These are phyloP conservation scores for Mortierella sp. DNA, from an alignment of 371 early-diverging fungal genomes.

Conservation along the genomic window DNA sequence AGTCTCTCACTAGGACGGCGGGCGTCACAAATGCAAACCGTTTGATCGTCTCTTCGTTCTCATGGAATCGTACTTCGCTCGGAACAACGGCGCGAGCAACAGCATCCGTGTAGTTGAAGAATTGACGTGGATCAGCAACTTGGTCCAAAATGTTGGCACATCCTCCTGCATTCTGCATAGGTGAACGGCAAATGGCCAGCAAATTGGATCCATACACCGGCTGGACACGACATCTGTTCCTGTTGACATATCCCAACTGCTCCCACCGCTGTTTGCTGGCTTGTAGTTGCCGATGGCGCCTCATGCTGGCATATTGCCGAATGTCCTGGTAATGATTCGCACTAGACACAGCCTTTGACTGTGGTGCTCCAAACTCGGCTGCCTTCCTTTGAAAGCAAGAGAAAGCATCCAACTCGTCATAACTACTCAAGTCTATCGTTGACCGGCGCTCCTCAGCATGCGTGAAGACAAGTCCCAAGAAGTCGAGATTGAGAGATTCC, in stretches of 20 bases:
- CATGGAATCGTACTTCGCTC: conserved; percentile 59
- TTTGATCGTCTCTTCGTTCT: conserved; percentile 60
- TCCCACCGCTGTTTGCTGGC: conserved; percentile 33
- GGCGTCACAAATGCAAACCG: conserved; percentile 82
- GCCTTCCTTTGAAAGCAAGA: conserved; percentile 53
- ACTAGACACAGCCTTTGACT: conserved; percentile 31
- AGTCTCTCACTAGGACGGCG: conserved; percentile 57
- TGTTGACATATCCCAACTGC: conserved; percentile 42
- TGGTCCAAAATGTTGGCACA: conserved; percentile 28
- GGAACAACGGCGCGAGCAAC: conserved; percentile 55
- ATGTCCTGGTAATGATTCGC: conserved; percentile 44
- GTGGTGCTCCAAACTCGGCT: conserved; percentile 25
- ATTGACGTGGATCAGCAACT: conserved; percentile 31
- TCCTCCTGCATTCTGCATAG: conserved; percentile 13
- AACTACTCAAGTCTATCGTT: conserved; percentile 52
- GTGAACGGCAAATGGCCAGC: conserved; percentile 21
- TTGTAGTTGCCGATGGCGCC: conserved; percentile 28
- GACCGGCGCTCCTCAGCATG: conserved; percentile 41
- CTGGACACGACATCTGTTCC: conserved; percentile 28
- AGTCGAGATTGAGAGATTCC: conserved; percentile 49
- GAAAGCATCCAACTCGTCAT: conserved; percentile 58
- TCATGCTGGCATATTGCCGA: conserved; percentile 37
- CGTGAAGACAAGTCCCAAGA: conserved; percentile 62
- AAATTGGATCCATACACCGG: conserved; percentile 34
- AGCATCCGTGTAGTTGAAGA: conserved; percentile 36